Conservation (phyloP, 345 rosid genomes). For the Salix viminalis region DNA sequence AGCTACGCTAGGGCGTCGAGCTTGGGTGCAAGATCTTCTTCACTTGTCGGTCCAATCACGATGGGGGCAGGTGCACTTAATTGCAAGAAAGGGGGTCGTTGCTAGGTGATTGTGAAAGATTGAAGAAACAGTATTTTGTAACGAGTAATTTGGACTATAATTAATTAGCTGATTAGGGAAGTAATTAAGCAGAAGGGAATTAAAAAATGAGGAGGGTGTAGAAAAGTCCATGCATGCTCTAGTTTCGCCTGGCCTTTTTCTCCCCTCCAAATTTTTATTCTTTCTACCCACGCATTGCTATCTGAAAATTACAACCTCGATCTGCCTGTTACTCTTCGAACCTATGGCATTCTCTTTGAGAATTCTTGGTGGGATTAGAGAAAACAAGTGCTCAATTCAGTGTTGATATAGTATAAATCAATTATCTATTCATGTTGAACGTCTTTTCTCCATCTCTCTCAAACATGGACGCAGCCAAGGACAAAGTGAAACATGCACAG, state of each 20-base stretch:
- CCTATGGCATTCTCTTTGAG: slow-evolving; percentile 30
- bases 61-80: slow-evolving; percentile 13
- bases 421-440: neutral
- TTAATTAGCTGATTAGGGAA: slow-evolving; percentile 1
- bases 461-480: neutral
- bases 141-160: neutral
- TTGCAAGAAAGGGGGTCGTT: slow-evolving; percentile 24
- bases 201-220: neutral
- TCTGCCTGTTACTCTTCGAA: slow-evolving; percentile 40
- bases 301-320: slow-evolving; percentile 48
- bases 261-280: neutral
- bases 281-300: slow-evolving; percentile 4
- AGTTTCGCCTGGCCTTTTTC: slow-evolving; percentile 10
- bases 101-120: slow-evolving; percentile 32
- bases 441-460: neutral
- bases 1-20: slow-evolving; percentile 31
- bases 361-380: slow-evolving; percentile 35
- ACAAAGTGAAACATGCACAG: neutral
- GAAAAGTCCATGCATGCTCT: slow-evolving; percentile 7
- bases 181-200: neutral
- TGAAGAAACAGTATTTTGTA: slow-evolving; percentile 9
- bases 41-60: slow-evolving; percentile 25
- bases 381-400: neutral
- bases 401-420: neutral
- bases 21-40: slow-evolving; percentile 25